These are phyloP conservation scores for Axilococcus clingmanii DNA, from an alignment of 139 green algal genomes.

Conservation along the genomic window DNA sequence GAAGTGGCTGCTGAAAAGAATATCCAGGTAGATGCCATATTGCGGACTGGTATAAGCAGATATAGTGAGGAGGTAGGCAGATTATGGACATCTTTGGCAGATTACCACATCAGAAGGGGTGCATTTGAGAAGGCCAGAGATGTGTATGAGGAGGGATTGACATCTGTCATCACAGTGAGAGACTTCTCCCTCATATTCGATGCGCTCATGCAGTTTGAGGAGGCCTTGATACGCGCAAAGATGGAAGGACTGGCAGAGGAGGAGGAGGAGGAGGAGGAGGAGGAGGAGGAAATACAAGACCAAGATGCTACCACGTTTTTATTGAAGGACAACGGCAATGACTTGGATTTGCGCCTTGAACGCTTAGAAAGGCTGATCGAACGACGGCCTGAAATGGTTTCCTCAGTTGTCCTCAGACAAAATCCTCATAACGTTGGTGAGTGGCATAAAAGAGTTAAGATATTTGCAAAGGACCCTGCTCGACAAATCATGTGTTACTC, in stretches of 20 bases:
- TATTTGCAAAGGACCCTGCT: constrained; percentile 78
- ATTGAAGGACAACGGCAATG: constrained; percentile 63
- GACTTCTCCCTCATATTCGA: constrained; percentile 98
- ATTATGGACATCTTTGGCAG: constrained; percentile 89
- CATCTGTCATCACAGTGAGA: constrained; percentile 39
- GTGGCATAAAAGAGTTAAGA: constrained; percentile 88
- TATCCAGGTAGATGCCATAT: constrained; percentile 60
- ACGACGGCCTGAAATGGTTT: constrained; percentile 81
- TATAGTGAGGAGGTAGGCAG: constrained; percentile 90
- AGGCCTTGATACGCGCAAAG: constrained; percentile 70
- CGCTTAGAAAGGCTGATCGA: constrained; percentile 78
- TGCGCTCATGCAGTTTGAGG: constrained; percentile 87
- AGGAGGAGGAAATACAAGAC: neutral
- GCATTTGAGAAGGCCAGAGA: constrained; percentile 95
- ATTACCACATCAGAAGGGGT: constrained; percentile 93
- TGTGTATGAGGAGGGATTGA: constrained; percentile 94
- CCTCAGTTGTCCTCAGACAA: constrained; percentile 88
- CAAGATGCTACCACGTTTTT: constrained; percentile 54
- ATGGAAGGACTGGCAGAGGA: constrained; percentile 50
- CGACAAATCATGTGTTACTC: constrained; percentile 90
- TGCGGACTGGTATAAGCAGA: constrained; percentile 55
- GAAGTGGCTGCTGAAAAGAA: constrained; percentile 36
- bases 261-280: constrained; percentile 20
- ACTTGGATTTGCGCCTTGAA: constrained; percentile 92
- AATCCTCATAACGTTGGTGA: constrained; percentile 97